These are phyloP conservation scores for Solanum verrucosum DNA, from an alignment of 257 asterid genomes.

Conservation along the genomic window DNA sequence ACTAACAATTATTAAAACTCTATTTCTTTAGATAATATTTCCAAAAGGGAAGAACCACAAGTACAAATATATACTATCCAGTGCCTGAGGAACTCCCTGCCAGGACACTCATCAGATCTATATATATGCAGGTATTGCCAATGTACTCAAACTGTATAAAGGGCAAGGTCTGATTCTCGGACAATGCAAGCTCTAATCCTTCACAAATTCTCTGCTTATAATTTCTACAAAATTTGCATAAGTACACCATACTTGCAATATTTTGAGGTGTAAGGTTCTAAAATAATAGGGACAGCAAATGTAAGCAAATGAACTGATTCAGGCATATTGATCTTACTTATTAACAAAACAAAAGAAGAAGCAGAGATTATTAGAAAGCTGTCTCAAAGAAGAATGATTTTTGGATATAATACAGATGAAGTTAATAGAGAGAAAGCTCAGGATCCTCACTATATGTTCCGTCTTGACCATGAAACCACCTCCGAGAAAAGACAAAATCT, in stretches of 20 bases:
- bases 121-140: not conserved
- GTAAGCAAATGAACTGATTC: not conserved
- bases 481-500: slow-evolving; percentile 93
- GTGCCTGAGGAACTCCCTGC: not conserved
- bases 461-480: slow-evolving; percentile 97
- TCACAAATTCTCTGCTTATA: not conserved
- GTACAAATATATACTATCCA: not conserved
- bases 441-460: slow-evolving; percentile 83
- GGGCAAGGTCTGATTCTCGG: not conserved
- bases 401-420: not conserved
- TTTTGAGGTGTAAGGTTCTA: not conserved
- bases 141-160: not conserved
- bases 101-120: not conserved
- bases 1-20: not conserved
- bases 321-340: not conserved
- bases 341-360: not conserved
- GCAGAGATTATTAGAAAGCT: not conserved
- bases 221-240: not conserved
- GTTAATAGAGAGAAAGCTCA: not conserved
- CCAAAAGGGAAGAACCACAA: not conserved
- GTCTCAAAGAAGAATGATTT: not conserved
- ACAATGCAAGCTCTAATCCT: not conserved
- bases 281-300: not conserved
- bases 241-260: not conserved
- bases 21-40: not conserved